Evolutionary conservation across 1,139 yeast species (phyloP).

Genomic region (Hyphopichia buzzinii): DNA sequence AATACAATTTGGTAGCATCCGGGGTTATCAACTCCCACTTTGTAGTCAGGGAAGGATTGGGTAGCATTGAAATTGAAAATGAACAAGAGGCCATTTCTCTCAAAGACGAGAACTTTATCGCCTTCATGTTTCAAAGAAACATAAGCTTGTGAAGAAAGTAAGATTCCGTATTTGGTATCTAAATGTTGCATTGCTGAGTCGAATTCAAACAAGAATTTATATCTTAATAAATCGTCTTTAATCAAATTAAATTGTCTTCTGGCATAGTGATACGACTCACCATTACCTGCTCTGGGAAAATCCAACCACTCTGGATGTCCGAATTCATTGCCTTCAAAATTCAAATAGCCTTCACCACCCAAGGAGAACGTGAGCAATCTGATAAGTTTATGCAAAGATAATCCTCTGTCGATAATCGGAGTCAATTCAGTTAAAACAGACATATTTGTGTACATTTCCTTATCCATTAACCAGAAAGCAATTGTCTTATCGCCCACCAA

Average conservation of each 20-base stretch:
- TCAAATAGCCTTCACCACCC: conserved; percentile 95
- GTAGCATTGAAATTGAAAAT: conserved; percentile 89
- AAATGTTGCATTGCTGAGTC: conserved; percentile 81
- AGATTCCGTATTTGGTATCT: conserved; percentile 70
- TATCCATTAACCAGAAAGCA: conserved; percentile 98
- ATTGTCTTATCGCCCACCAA: conserved; percentile 94
- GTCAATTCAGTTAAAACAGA: conserved; percentile 70
- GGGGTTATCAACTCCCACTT: conserved; percentile 79
- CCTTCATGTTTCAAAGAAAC: conserved; percentile 83
- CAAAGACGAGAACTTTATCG: conserved; percentile 87
- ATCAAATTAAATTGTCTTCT: conserved; percentile 89
- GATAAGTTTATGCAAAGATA: conserved; percentile 87
- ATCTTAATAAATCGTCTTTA: conserved; percentile 76
- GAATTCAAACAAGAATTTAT: conserved; percentile 72
- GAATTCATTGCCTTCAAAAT: conserved; percentile 96
- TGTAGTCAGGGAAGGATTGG: conserved; percentile 78
- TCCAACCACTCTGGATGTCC: conserved; percentile 99
- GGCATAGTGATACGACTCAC: conserved; percentile 88
- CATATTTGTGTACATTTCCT: conserved; percentile 97
- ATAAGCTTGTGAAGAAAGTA: conserved; percentile 77
- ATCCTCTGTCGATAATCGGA: conserved; percentile 80
- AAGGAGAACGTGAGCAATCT: conserved; percentile 80
- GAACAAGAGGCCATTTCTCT: conserved; percentile 80
- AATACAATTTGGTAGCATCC: conserved; percentile 77
- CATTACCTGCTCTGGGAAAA: conserved; percentile 89